Base-by-base conservation (phyloP, 495 filamentous ascomycete genomes). In the Hyaloscypha bicolor region DNA sequence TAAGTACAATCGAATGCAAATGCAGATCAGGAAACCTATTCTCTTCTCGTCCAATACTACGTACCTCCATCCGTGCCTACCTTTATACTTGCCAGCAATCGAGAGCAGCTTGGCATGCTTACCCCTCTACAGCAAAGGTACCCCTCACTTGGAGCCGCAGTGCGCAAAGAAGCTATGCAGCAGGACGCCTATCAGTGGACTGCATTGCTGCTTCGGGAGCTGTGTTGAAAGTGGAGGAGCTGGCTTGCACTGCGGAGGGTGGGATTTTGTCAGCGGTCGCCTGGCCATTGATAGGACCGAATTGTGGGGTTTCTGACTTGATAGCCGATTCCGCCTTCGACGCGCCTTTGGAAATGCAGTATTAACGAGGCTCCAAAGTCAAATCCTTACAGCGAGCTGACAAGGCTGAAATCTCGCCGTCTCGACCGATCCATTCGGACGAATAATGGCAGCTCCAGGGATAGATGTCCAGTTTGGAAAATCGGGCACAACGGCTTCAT, bases 141-240 rank as follows among this genome's bases (percentile, higher is more conserved):
- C 42, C 42, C 42, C 42, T 48, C 42, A 48, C 9, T 48, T 14
- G 16, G 42, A 48, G 42, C 12, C 8, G 35, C 12, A 37, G 35
- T 37, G 16, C 6, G 11, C 8, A 16, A 12, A 19, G 16, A 14
- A 19, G 16, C 8, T 12, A 14, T 22, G 32, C 32, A 51, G 37
- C n/a, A 6, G 9, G 22, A 56, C 16, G 53, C 53, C 53, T 48
- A 63, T 60, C 60, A 32, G 42, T 53, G 67, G 67, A 69, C 62
- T 62, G 45, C 14, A 65, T 69, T 63, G 60, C 66, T 68, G 55
- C 60, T 52, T 68, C 55, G 53, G 65, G 65, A 19, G n/a, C 37
- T 56, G 4, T 48, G 42, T 11, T 48, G 16, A 12, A 48, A 48
- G 42, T 48, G 11, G 42, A 48, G 42, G 42, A 48, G 16, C 42